Evolutionary conservation across 257 asterid species (phyloP).

Genomic region (Salvia rosmarinus): DNA sequence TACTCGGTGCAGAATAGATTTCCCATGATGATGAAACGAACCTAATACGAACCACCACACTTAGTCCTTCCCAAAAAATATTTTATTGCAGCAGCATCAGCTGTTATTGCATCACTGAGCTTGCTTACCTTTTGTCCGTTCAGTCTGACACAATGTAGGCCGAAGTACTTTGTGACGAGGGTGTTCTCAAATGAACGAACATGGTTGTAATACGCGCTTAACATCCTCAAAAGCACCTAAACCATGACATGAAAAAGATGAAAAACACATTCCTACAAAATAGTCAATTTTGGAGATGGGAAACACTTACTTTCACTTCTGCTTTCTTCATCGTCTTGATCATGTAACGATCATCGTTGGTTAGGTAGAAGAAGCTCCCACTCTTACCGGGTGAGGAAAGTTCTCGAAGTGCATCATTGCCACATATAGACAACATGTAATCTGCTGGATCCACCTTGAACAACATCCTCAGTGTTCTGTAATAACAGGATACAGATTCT

Average conservation of each 20-base stretch:
- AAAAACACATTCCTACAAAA: neutral
- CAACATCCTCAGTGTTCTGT: constrained; percentile 76
- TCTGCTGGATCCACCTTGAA: constrained; percentile 97
- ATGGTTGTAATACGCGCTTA: constrained; percentile 64
- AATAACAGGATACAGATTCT: neutral
- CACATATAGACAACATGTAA: constrained; percentile 94
- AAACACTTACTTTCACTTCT: constrained; percentile 74
- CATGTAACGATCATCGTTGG: constrained; percentile 96
- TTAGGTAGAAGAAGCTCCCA: constrained; percentile 92
- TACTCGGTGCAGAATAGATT: constrained; percentile 79
- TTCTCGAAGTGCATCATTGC: constrained; percentile 84
- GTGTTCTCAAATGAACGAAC: constrained; percentile 65
- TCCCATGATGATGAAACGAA: constrained; percentile 88
- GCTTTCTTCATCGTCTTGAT: constrained; percentile 97
- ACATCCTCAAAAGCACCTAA: constrained; percentile 72
- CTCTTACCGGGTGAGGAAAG: constrained; percentile 95
- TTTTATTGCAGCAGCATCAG: too few species aligned
- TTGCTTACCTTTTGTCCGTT: constrained; percentile 73
- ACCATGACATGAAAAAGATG: constrained; percentile 13
- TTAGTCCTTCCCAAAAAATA: neutral
- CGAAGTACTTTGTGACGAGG: constrained; percentile 63
- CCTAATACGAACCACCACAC: constrained; percentile 44
- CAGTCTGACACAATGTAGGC: constrained; percentile 67
- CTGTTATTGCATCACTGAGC: neutral
- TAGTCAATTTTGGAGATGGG: neutral